Conservation (phyloP, 352 stramenopile genomes). For the Globisporangium viniferum region DNA sequence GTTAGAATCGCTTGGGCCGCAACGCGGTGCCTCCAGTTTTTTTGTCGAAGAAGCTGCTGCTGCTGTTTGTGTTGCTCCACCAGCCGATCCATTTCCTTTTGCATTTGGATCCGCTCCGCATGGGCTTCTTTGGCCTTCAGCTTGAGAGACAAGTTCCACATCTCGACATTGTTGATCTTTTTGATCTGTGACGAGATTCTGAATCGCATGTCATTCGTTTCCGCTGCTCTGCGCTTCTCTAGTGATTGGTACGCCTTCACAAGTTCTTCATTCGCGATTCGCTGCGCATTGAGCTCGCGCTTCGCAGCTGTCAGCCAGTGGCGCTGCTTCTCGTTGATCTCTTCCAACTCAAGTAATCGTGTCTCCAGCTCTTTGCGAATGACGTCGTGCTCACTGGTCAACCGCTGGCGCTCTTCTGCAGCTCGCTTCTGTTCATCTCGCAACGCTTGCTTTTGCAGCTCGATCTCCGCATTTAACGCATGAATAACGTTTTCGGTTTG, state of each 20-base stretch:
- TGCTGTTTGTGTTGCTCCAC: conserved; percentile 60
- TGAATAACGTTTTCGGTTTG: conserved; percentile 47
- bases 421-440: conserved; percentile 30
- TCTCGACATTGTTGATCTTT: conserved; percentile 73
- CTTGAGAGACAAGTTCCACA: conserved; percentile 81
- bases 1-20: conserved; percentile 62
- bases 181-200: conserved; percentile 62
- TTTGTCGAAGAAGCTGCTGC: conserved; percentile 49
- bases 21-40: conserved; percentile 77
- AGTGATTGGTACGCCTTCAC: conserved; percentile 58
- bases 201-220: conserved; percentile 81
- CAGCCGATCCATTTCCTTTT: conserved; percentile 36
- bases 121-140: conserved; percentile 60
- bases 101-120: conserved; percentile 46
- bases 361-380: conserved; percentile 42
- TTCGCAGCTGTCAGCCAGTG: conserved; percentile 73
- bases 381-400: conserved; percentile 40
- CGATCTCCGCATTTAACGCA: conserved; percentile 34
- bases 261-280: conserved; percentile 68
- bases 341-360: conserved; percentile 27
- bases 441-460: conserved; percentile 26
- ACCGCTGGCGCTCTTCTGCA: conserved; percentile 32
- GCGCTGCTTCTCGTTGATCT: conserved; percentile 37
- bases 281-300: conserved; percentile 60
- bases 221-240: conserved; percentile 63